These are phyloP conservation scores for Colletotrichum lupini DNA, from an alignment of 2,329 filamentous ascomycete genomes.

Conservation along the genomic window DNA sequence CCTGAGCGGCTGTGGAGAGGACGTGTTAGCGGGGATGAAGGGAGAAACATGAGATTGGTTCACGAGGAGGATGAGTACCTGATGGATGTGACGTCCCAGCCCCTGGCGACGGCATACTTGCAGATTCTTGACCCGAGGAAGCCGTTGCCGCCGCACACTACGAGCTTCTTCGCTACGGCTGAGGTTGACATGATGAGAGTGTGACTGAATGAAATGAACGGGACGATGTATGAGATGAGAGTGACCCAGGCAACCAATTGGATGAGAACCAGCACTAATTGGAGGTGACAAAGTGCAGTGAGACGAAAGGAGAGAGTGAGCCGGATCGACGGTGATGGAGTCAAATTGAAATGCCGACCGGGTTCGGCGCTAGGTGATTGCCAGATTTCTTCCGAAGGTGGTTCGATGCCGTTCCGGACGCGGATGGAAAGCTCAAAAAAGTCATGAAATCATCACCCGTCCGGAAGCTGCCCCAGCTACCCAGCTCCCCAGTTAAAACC, in stretches of 20 bases:
- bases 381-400: constrained; percentile 22
- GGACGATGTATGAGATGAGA: not conserved
- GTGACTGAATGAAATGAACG: not conserved
- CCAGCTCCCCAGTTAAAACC: constrained; percentile 24
- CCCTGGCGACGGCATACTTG: constrained; percentile 84
- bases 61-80: constrained; percentile 66
- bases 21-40: constrained; percentile 36
- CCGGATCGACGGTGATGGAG: not conserved
- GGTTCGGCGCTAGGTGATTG: constrained; percentile 15
- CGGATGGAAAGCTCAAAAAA: constrained; percentile 24
- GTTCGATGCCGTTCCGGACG: constrained; percentile 31
- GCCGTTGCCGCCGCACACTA: constrained; percentile 94
- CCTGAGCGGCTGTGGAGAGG: constrained; percentile 79
- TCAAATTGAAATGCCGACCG: not conserved
- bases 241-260: not conserved
- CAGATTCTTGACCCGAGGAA: constrained; percentile 92
- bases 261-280: not conserved
- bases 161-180: constrained; percentile 77
- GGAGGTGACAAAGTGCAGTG: not conserved
- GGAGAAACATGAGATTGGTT: not conserved
- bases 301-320: constrained; percentile 8
- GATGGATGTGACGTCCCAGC: constrained; percentile 93
- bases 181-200: constrained; percentile 58
- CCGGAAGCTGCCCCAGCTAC: constrained; percentile 14
- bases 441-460: constrained; percentile 35